These are phyloP conservation scores for Penicillium sp. DNA, from an alignment of 2,329 filamentous ascomycete species.

Conservation along the genomic window DNA sequence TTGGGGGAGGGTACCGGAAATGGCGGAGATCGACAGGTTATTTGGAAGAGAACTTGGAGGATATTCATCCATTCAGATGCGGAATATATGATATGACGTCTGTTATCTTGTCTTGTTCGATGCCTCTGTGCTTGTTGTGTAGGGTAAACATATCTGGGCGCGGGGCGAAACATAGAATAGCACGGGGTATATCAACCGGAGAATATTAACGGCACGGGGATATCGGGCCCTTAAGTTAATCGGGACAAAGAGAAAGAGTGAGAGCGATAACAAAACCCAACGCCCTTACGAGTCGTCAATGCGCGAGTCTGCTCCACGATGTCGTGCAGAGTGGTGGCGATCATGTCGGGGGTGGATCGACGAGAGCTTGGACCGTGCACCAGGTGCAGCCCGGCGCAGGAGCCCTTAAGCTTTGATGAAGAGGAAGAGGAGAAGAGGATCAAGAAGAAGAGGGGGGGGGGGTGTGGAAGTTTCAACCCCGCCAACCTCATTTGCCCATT, in stretches of 20 bases:
- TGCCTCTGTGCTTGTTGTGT: neutral
- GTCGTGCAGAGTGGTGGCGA: constrained; percentile 31
- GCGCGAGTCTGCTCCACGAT: constrained; percentile 22
- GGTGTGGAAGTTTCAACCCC: neutral
- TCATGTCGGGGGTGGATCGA: constrained; percentile 25
- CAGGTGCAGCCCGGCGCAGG: constrained; percentile 5
- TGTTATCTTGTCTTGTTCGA: too few relatives aligned
- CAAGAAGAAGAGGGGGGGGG: neutral
- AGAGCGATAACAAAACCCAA: neutral
- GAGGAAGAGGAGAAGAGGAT: neutral
- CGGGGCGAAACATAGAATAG: neutral
- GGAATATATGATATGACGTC: neutral
- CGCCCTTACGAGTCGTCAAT: constrained; percentile 10
- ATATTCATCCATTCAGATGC: neutral
- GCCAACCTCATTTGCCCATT: neutral
- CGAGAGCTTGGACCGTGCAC: constrained; percentile 31
- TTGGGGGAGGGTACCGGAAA: constrained; percentile 15
- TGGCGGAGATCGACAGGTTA: constrained; percentile 25
- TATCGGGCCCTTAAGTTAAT: constrained; percentile 15
- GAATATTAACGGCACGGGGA: constrained; percentile 14
- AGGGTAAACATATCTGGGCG: neutral
- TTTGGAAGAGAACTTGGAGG: neutral
- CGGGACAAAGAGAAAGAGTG: neutral
- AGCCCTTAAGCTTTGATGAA: neutral
- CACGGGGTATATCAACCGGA: constrained; percentile 23